These are phyloP conservation scores for Fusarium tuaranense DNA, from an alignment of 2,329 filamentous ascomycete species.

Conservation along the genomic window DNA sequence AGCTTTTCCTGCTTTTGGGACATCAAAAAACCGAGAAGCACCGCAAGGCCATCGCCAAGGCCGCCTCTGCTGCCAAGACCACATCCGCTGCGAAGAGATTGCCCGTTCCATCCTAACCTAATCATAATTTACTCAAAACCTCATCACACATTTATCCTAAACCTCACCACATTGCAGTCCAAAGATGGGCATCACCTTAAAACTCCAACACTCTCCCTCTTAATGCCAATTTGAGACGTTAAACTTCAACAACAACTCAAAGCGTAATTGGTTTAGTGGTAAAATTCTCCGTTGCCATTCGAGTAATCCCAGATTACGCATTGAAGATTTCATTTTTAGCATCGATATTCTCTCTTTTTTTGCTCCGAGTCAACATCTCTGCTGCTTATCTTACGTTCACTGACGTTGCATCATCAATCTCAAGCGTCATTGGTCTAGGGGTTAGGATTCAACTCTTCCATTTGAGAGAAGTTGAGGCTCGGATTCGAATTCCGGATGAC, in stretches of 20 bases:
- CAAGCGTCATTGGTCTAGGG: neutral
- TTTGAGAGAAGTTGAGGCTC: conserved; percentile 1
- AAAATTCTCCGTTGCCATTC: conserved; percentile 40
- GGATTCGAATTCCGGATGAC: conserved; percentile 3
- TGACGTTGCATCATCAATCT: neutral
- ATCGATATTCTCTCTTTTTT: neutral
- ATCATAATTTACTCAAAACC: too few relatives aligned
- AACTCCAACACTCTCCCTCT: neutral
- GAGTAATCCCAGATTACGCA: conserved; percentile 38
- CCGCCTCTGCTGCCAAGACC: too few relatives aligned
- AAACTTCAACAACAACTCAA: neutral
- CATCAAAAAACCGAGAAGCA: too few relatives aligned
- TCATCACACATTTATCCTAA: too few relatives aligned
- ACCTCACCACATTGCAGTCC: neutral
- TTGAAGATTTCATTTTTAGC: neutral
- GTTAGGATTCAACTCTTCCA: conserved; percentile 3
- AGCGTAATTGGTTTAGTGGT: conserved; percentile 41
- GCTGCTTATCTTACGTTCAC: neutral
- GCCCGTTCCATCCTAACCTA: too few relatives aligned
- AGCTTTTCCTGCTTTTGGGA: too few relatives aligned
- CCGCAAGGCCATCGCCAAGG: too few relatives aligned
- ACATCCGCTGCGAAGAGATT: too few relatives aligned
- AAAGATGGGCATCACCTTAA: neutral
- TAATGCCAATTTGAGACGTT: neutral
- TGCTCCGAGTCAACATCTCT: neutral